phyloP scores from a whole-genome alignment of 2,329 filamentous ascomycete genomes.

The Pezicula neosporulosa region DNA sequence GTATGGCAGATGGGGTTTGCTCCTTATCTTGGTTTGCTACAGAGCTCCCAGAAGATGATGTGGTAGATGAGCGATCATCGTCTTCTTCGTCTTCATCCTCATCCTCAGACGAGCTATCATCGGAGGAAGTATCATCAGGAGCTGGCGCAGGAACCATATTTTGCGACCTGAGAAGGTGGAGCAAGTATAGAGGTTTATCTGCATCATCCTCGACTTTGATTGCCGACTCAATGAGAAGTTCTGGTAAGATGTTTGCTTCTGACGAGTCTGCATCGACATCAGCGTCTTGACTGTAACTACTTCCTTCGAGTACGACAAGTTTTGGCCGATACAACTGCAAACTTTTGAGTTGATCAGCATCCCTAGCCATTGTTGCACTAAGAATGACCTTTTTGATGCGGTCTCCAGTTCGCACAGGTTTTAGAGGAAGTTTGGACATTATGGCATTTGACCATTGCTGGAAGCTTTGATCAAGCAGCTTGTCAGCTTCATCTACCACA shows the following conservation, averaged over 20 bases:
- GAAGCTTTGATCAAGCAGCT: conserved; percentile 85
- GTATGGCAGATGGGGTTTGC: conserved; percentile 8
- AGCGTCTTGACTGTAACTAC: conserved; percentile 21
- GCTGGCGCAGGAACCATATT: conserved; percentile 36
- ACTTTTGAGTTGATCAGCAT: conserved; percentile 74
- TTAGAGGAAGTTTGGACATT: conserved; percentile 51
- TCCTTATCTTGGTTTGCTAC: neutral
- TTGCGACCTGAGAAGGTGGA: conserved; percentile 65
- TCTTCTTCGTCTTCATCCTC: too few relatives aligned
- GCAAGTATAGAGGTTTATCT: conserved; percentile 79
- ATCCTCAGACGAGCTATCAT: neutral
- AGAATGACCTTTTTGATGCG: conserved; percentile 76
- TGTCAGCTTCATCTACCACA: conserved; percentile 91
- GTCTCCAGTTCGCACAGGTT: conserved; percentile 8
- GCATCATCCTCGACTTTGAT: conserved; percentile 66
- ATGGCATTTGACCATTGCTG: conserved; percentile 83
- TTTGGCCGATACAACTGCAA: conserved; percentile 71
- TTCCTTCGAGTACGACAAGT: conserved; percentile 69
- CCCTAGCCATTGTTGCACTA: conserved; percentile 88
- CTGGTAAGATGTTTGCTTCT: conserved; percentile 58
- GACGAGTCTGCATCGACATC: conserved; percentile 28
- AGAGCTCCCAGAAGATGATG: neutral
- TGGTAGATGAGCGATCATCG: neutral
- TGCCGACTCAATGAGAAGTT: conserved; percentile 59
- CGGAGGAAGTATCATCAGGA: conserved; percentile 11